Conservation (phyloP, 2,329 filamentous ascomycete genomes). For the Ceratocystis diversiconidia region DNA sequence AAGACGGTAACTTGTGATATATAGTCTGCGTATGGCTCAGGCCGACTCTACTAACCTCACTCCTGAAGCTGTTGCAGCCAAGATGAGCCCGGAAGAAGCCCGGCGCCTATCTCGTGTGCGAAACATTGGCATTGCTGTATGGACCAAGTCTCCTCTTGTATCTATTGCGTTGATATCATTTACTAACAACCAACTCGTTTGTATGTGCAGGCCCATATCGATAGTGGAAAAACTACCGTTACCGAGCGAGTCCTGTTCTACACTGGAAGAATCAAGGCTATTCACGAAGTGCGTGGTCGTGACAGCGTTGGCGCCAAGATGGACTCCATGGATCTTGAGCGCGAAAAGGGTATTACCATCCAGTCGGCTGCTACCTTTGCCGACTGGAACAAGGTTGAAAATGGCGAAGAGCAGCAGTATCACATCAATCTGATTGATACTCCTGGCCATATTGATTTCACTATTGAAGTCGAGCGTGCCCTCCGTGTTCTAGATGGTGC, state of each 20-base stretch:
- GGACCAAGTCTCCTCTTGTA: conserved; percentile 23
- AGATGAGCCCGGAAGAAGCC: conserved; percentile 67
- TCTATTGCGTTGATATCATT: neutral
- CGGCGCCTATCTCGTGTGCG: conserved; percentile 66
- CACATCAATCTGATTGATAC: conserved; percentile 99
- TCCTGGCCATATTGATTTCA: conserved; percentile 97
- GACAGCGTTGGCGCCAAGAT: conserved; percentile 96
- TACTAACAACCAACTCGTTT: conserved; percentile 1
- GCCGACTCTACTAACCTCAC: conserved; percentile 39
- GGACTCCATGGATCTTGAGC: conserved; percentile 98
- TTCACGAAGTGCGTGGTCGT: conserved; percentile 91
- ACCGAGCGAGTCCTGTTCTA: conserved; percentile 97
- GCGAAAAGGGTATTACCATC: conserved; percentile 88
- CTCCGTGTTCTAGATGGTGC: conserved; percentile 89
- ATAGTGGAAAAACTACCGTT: conserved; percentile 93
- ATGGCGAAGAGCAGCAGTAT: conserved; percentile 77
- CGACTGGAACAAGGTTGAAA: conserved; percentile 81
- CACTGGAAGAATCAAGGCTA: conserved; percentile 88
- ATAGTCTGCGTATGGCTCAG: conserved; percentile 38
- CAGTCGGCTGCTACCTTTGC: conserved; percentile 96
- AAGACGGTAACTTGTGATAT: neutral
- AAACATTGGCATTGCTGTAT: conserved; percentile 94
- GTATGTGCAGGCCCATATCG: conserved; percentile 69
- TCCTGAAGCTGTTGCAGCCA: conserved; percentile 53
- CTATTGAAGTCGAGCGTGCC: conserved; percentile 93